phyloP scores from a whole-genome alignment of 1,284 basidiomycete species.

The Sanghuangporus weigelae region DNA sequence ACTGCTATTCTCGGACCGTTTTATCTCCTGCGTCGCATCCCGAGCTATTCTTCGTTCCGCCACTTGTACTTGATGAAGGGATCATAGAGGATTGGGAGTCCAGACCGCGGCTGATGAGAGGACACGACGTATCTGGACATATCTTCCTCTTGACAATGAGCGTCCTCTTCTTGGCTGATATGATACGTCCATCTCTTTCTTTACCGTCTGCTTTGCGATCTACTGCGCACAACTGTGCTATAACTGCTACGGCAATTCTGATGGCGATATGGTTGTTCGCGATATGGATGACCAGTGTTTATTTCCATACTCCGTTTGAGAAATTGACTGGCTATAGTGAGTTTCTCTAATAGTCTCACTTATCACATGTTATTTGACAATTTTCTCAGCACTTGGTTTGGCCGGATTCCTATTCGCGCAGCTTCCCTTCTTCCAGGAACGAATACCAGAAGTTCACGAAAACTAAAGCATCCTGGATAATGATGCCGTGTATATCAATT shows the following conservation, averaged over 20 bases:
- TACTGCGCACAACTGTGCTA: conserved; percentile 39
- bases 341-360: conserved; percentile 28
- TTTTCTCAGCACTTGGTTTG: conserved; percentile 32
- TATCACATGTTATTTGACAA: conserved; percentile 13
- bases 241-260: conserved; percentile 43
- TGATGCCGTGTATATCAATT: background rate
- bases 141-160: conserved; percentile 87
- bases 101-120: conserved; percentile 59
- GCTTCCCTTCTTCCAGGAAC: conserved; percentile 20
- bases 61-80: conserved; percentile 17
- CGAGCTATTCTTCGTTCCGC: conserved; percentile 48
- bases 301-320: conserved; percentile 87
- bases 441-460: background rate
- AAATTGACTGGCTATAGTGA: conserved; percentile 80
- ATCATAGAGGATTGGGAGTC: conserved; percentile 38
- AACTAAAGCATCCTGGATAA: background rate
- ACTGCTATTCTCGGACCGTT: conserved; percentile 49
- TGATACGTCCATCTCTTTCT: conserved; percentile 50
- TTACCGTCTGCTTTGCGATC: conserved; percentile 31
- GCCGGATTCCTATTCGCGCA: conserved; percentile 33
- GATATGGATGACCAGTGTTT: conserved; percentile 76
- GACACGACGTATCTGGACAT: conserved; percentile 94
- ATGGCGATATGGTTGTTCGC: conserved; percentile 74
- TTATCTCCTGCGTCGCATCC: conserved; percentile 63
- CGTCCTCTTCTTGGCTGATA: conserved; percentile 76